Percentiles rank a stretch among this genome's conserved stretches.
These are phyloP conservation scores for Botrytis galanthina DNA, from an alignment of 2,329 filamentous ascomycete genomes.

Conservation along the genomic window DNA sequence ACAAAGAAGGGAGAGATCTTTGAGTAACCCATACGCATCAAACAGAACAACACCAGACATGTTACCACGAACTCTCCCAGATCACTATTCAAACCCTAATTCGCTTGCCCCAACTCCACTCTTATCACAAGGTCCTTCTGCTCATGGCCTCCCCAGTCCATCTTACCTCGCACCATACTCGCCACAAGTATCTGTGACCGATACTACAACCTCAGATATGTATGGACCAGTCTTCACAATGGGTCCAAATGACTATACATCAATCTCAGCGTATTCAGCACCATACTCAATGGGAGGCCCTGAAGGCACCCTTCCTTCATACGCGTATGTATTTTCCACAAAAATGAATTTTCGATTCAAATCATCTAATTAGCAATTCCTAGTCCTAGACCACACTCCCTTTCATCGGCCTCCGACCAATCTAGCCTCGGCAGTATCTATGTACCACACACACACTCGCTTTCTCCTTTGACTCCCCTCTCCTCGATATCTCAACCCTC, in stretches of 20 bases:
- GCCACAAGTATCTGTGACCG: slow-evolving; percentile 29
- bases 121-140: slow-evolving; percentile 32
- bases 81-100: slow-evolving; percentile 32
- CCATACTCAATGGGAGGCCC: slow-evolving; percentile 31
- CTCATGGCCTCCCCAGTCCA: slow-evolving; percentile 31
- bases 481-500: slow-evolving; percentile 6
- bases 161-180: slow-evolving; percentile 36
- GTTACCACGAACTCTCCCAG: slow-evolving; percentile 34
- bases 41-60: slow-evolving; percentile 38
- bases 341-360: neutral
- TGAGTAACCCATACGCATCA: slow-evolving; percentile 37
- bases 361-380: slow-evolving; percentile 19
- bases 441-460: slow-evolving; percentile 28
- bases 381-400: slow-evolving; percentile 33
- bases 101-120: slow-evolving; percentile 37
- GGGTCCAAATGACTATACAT: slow-evolving; percentile 34
- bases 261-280: slow-evolving; percentile 32
- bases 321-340: slow-evolving; percentile 26
- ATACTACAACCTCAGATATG: slow-evolving; percentile 33
- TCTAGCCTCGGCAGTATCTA: slow-evolving; percentile 26
- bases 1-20: slow-evolving; percentile 46
- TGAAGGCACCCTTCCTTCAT: slow-evolving; percentile 31
- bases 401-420: slow-evolving; percentile 36
- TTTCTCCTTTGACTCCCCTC: neutral
- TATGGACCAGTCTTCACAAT: slow-evolving; percentile 37